Conservation (phyloP, 805 yeast genomes). For the Nakazawaea sp. region DNA sequence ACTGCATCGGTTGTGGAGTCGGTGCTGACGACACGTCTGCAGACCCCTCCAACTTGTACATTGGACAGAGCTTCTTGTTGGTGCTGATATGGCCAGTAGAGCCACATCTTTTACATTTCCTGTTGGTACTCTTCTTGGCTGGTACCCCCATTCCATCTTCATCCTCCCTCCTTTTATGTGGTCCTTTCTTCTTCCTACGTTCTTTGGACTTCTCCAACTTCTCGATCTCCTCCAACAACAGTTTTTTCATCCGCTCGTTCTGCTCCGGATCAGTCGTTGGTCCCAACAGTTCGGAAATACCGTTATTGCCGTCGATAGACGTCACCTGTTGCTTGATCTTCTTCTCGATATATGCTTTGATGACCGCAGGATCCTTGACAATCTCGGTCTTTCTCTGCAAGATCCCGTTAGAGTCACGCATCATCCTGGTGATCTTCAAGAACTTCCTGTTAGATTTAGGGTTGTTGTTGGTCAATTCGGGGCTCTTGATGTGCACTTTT, state of each 20-base stretch:
- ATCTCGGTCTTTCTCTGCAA: conserved; percentile 75
- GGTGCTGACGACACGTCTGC: no score
- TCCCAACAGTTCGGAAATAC: conserved; percentile 65
- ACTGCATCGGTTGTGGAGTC: no score
- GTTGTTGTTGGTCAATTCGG: conserved; percentile 26
- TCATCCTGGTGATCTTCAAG: conserved; percentile 68
- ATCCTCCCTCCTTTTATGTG: conserved; percentile 2
- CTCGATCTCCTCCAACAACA: conserved; percentile 78
- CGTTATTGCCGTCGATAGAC: conserved; percentile 32
- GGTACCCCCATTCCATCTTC: not conserved
- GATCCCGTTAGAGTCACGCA: conserved; percentile 78
- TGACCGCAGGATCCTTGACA: conserved; percentile 79
- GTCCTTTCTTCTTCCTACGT: conserved; percentile 42
- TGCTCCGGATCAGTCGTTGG: conserved; percentile 82
- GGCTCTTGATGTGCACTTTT: conserved; percentile 4
- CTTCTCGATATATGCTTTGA: conserved; percentile 73
- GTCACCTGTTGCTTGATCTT: conserved; percentile 24
- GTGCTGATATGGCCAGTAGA: conserved; percentile 93
- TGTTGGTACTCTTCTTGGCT: conserved; percentile 54
- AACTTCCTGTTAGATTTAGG: conserved; percentile 9
- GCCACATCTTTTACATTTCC: conserved; percentile 94
- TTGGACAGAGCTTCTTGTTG: conserved; percentile 79
- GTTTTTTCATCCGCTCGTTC: conserved; percentile 67
- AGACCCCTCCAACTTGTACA: conserved; percentile 41
- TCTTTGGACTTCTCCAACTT: conserved; percentile 73